A percentile compares a stretch with the other conserved stretches of the same genome.
These are phyloP conservation scores for Canavalia ensiformis DNA, from an alignment of 306 rosid species.

Conservation along the genomic window DNA sequence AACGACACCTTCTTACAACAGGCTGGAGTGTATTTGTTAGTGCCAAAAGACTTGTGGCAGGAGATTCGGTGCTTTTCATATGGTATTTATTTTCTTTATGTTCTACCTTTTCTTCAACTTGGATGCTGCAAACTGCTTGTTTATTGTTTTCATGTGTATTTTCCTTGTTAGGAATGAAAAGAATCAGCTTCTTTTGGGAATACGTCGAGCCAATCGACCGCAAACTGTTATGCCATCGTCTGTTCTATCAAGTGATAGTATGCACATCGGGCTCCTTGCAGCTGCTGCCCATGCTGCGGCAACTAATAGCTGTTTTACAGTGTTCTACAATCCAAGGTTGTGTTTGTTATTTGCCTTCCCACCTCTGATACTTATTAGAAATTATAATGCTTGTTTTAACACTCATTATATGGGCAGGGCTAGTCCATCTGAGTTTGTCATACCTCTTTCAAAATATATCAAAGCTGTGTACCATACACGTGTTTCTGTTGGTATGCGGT, in stretches of 20 bases:
- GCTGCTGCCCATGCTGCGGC: conserved; percentile 97
- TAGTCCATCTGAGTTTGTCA: conserved; percentile 90
- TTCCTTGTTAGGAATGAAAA: conserved; percentile 74
- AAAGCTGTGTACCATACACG: conserved; percentile 92
- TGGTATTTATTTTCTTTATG: conserved; percentile 57
- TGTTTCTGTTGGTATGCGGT: conserved; percentile 93
- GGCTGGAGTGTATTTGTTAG: conserved; percentile 96
- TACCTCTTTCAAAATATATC: conserved; percentile 82
- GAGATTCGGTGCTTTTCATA: conserved; percentile 93
- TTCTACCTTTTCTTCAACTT: conserved; percentile 23
- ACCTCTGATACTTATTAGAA: conserved; percentile 4
- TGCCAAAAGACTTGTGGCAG: conserved; percentile 92
- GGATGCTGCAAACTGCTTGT: conserved; percentile 34
- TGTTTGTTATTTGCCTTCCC: conserved; percentile 34
- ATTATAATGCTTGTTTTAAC: conserved; percentile 42
- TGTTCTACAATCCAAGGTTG: conserved; percentile 90
- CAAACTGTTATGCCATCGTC: conserved; percentile 91
- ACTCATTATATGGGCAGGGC: conserved; percentile 67
- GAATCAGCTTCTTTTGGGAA: conserved; percentile 91
- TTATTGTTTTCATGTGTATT: conserved; percentile 20
- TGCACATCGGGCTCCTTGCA: conserved; percentile 96
- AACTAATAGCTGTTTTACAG: conserved; percentile 88
- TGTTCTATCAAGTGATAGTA: conserved; percentile 86
- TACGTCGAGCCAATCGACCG: conserved; percentile 81
- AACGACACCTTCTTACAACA: conserved; percentile 93